These are phyloP conservation scores for Pyropia haitanensis DNA, from an alignment of 23 red algal species.

Conservation along the genomic window DNA sequence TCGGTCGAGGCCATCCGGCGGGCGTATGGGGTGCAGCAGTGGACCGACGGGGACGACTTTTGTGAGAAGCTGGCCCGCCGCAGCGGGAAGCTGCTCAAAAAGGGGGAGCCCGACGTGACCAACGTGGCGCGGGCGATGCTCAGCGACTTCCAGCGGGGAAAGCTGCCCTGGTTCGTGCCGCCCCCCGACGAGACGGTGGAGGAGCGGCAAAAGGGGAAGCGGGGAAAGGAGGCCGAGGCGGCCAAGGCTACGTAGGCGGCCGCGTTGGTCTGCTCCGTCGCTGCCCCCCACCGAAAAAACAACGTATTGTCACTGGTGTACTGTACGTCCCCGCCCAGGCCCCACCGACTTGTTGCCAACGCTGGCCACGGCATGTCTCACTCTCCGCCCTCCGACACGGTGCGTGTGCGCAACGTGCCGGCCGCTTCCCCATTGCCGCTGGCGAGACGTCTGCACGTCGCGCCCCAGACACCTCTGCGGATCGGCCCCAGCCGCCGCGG, in stretches of 20 bases:
- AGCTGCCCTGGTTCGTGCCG: constrained; percentile 85
- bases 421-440: no score
- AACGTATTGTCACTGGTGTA: no score
- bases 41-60: constrained; percentile 67
- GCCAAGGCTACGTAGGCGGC: not conserved
- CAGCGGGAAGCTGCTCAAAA: constrained; percentile 67
- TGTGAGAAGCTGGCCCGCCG: constrained; percentile 55
- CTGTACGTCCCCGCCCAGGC: no score
- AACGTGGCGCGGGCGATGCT: constrained; percentile 69
- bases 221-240: not conserved
- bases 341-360: no score
- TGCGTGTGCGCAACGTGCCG: no score
- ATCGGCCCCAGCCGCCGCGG: no score
- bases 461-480: no score
- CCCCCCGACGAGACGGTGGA: constrained; percentile 29
- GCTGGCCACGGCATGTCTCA: no score
- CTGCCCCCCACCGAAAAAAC: no score
- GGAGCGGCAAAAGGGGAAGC: constrained; percentile 2
- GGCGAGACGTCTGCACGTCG: no score
- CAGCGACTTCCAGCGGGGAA: constrained; percentile 76
- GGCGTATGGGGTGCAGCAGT: constrained; percentile 55
- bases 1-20: constrained; percentile 36
- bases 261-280: no score
- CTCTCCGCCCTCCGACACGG: no score
- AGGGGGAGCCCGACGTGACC: constrained; percentile 77